Percentiles rank a stretch among this genome's conserved stretches.
phyloP scores from a whole-genome alignment of 1,284 basidiomycete genomes.

The Melampsora occidentalis region DNA sequence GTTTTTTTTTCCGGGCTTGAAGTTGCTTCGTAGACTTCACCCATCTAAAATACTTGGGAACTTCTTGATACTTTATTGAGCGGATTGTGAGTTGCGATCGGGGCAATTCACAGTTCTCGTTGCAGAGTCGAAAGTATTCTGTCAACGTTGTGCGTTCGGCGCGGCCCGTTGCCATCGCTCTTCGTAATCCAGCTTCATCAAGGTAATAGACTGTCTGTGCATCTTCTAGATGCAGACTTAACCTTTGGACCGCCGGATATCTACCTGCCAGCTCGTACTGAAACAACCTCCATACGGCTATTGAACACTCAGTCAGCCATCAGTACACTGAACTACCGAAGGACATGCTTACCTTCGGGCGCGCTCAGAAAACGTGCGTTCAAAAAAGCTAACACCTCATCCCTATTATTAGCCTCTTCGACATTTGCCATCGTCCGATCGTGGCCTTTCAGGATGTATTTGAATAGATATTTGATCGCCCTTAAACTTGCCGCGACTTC shows the following conservation, averaged over 20 bases:
- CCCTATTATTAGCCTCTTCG: no score
- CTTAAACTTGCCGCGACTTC: no score
- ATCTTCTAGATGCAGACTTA: background rate
- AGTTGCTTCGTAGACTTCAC: background rate
- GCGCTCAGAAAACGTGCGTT: no score
- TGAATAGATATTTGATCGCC: no score
- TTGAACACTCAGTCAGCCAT: constrained; percentile 19
- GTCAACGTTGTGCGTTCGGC: constrained; percentile 1
- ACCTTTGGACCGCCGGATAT: background rate
- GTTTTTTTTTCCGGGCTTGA: constrained; percentile 48
- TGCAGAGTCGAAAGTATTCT: background rate
- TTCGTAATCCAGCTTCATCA: background rate
- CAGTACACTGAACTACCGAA: no score
- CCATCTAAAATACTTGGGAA: constrained; percentile 9
- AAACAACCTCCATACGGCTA: constrained; percentile 55
- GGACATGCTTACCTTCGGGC: no score
- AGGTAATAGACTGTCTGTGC: constrained; percentile 9
- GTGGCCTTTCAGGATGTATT: no score
- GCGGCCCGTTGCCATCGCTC: background rate
- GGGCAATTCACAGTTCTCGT: background rate
- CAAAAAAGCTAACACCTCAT: no score
- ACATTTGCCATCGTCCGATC: no score
- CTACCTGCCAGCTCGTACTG: constrained; percentile 53
- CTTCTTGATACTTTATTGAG: no score
- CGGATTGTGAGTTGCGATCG: background rate